Conservation (phyloP, 2,329 filamentous ascomycete genomes). For the Colletotrichum viniferum region DNA sequence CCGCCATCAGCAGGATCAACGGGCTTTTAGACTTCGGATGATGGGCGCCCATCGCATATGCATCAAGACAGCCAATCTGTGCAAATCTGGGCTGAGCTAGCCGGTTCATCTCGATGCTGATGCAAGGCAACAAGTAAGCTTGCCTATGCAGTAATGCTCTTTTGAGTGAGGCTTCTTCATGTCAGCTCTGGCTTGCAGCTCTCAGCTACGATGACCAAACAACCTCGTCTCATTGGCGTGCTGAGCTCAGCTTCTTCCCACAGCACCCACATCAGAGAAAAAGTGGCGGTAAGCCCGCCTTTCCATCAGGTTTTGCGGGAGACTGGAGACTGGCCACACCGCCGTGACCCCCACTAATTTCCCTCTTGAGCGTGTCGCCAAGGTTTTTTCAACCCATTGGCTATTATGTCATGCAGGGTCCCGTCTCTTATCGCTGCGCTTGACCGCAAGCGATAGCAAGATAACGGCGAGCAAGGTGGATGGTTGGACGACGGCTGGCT, state of each 20-base stretch:
- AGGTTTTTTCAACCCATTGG: not conserved
- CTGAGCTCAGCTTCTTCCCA: not conserved
- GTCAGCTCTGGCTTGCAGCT: not conserved
- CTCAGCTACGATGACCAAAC: conserved; percentile 6
- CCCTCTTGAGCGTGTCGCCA: not conserved
- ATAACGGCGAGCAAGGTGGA: not conserved
- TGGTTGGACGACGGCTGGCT: not conserved
- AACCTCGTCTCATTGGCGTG: not conserved
- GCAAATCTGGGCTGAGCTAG: not conserved
- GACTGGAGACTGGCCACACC: not conserved
- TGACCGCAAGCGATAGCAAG: conserved; percentile 13
- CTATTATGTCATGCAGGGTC: conserved; percentile 22
- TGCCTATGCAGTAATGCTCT: not conserved
- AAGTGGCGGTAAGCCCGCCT: conserved; percentile 9
- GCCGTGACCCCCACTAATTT: not conserved
- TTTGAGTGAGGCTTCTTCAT: not conserved
- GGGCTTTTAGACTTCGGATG: not conserved
- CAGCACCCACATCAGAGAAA: not conserved
- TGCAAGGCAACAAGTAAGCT: not conserved
- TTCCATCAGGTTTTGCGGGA: conserved; percentile 6
- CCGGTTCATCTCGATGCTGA: conserved; percentile 13
- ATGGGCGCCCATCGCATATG: not conserved
- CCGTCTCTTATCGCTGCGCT: conserved; percentile 3
- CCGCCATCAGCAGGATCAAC: not conserved
- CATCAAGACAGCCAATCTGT: not conserved